Percentiles rank a stretch among this genome's conserved stretches.
Evolutionary conservation across 1,139 yeast species (phyloP).

Genomic region (Yamadazyma mexicana): DNA sequence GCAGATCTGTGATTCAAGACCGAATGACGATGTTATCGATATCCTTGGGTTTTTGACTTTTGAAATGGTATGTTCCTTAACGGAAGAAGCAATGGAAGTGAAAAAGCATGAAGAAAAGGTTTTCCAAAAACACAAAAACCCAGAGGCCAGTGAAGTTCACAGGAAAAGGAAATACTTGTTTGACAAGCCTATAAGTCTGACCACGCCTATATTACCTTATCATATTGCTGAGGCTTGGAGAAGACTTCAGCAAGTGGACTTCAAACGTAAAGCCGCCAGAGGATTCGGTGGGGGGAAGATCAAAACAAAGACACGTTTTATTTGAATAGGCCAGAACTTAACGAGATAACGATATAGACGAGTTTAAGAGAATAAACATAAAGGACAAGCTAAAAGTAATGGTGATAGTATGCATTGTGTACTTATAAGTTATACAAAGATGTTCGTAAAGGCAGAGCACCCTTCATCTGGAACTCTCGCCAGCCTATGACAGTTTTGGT

Average conservation of each 20-base stretch:
- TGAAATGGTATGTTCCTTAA: conserved; percentile 91
- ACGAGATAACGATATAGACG: conserved; percentile 1
- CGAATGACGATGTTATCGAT: conserved; percentile 95
- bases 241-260: conserved; percentile 63
- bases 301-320: conserved; percentile 42
- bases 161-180: conserved; percentile 64
- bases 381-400: too few species aligned
- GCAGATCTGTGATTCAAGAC: conserved; percentile 82
- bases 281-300: conserved; percentile 75
- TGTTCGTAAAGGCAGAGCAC: conserved; percentile 15
- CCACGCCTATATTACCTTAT: conserved; percentile 75
- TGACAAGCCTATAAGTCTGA: conserved; percentile 88
- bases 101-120: conserved; percentile 65
- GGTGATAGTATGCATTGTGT: too few species aligned
- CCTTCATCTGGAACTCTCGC: conserved; percentile 35
- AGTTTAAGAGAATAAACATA: too few species aligned
- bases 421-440: conserved; percentile 4
- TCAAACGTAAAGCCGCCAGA: conserved; percentile 64
- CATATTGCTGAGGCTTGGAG: conserved; percentile 95
- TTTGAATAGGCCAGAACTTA: conserved; percentile 24
- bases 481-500: conserved; percentile 33
- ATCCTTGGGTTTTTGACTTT: conserved; percentile 92
- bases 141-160: conserved; percentile 21
- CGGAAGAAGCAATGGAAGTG: conserved; percentile 86
- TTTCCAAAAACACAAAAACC: conserved; percentile 30